A percentile compares a stretch with the other conserved stretches of the same genome.
These are phyloP conservation scores for Aureococcus anophagefferens DNA, from an alignment of 108 stramenopile species.

Conservation along the genomic window DNA sequence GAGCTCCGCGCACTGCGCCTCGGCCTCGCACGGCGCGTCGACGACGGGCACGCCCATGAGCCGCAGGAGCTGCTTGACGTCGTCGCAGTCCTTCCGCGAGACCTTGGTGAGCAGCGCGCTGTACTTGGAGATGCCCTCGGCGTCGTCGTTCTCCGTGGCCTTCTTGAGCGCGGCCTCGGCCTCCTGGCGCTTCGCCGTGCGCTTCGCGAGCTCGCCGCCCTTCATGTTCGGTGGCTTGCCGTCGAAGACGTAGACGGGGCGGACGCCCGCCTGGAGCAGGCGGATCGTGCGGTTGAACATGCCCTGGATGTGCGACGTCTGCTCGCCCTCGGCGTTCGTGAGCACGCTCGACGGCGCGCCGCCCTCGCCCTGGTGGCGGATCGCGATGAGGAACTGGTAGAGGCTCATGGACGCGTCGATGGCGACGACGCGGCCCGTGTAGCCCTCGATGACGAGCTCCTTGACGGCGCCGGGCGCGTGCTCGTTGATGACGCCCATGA, in stretches of 20 bases:
- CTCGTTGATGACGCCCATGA: slow-evolving; percentile 45
- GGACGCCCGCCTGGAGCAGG: slow-evolving; percentile 78
- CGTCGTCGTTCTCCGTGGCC: slow-evolving; percentile 70
- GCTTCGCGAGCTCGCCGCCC: slow-evolving; percentile 72
- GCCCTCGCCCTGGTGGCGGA: slow-evolving; percentile 65
- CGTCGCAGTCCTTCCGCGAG: slow-evolving; percentile 78
- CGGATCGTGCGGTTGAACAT: slow-evolving; percentile 97
- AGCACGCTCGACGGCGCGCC: slow-evolving; percentile 52
- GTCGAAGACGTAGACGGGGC: slow-evolving; percentile 93
- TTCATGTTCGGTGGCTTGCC: slow-evolving; percentile 95
- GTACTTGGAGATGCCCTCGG: slow-evolving; percentile 78
- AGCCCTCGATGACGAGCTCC: slow-evolving; percentile 18
- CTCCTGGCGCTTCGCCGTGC: slow-evolving; percentile 83
- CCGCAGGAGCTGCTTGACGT: slow-evolving; percentile 64
- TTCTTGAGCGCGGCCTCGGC: slow-evolving; percentile 71
- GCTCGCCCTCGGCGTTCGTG: slow-evolving; percentile 78
- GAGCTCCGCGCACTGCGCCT: slow-evolving; percentile 92
- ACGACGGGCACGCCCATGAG: slow-evolving; percentile 96
- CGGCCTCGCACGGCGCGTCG: slow-evolving; percentile 90
- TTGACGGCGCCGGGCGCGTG: slow-evolving; percentile 43
- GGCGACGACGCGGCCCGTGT: slow-evolving; percentile 79
- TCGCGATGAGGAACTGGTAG: slow-evolving; percentile 96
- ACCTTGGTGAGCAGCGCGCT: slow-evolving; percentile 67
- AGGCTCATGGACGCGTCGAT: slow-evolving; percentile 98
- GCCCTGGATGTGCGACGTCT: slow-evolving; percentile 94